Conservation (phyloP, 2,329 filamentous ascomycete species). For the Dactylella cylindrospora region DNA sequence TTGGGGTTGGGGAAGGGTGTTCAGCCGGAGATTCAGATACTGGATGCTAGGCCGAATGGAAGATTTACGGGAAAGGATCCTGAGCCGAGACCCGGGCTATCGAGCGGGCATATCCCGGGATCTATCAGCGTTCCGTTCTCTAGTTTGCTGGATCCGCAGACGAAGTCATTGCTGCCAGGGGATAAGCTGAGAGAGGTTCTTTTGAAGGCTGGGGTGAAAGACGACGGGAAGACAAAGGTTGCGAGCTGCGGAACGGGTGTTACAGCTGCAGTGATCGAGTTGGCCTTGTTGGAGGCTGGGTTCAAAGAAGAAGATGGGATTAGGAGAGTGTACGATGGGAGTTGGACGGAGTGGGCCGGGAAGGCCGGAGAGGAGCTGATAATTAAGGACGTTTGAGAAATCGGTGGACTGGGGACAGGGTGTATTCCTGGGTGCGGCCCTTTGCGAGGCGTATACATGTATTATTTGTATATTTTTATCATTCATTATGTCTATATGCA, state of each 20-base stretch:
- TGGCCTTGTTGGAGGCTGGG: slow-evolving; percentile 76
- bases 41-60: slow-evolving; percentile 80
- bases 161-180: slow-evolving; percentile 74
- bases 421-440: too few species aligned
- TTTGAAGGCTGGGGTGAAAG: slow-evolving; percentile 74
- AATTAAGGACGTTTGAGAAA: slow-evolving; percentile 34
- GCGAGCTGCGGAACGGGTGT: slow-evolving; percentile 91
- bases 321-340: slow-evolving; percentile 86
- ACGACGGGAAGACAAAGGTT: slow-evolving; percentile 72
- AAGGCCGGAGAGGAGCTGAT: slow-evolving; percentile 26
- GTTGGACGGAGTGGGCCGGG: slow-evolving; percentile 69
- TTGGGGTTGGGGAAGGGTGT: slow-evolving; percentile 69
- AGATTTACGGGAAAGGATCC: slow-evolving; percentile 80
- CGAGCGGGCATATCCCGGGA: slow-evolving; percentile 88
- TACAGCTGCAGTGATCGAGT: slow-evolving; percentile 86
- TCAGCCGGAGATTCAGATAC: slow-evolving; percentile 76
- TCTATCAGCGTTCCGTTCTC: slow-evolving; percentile 80
- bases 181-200: slow-evolving; percentile 76
- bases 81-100: slow-evolving; percentile 75
- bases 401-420: too few species aligned
- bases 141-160: slow-evolving; percentile 76
- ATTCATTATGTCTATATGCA: too few species aligned
- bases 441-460: too few species aligned
- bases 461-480: too few species aligned
- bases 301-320: slow-evolving; percentile 65